Evolutionary conservation across 129 eudicot species (phyloP).

Genomic region (Flaveria brownii): DNA sequence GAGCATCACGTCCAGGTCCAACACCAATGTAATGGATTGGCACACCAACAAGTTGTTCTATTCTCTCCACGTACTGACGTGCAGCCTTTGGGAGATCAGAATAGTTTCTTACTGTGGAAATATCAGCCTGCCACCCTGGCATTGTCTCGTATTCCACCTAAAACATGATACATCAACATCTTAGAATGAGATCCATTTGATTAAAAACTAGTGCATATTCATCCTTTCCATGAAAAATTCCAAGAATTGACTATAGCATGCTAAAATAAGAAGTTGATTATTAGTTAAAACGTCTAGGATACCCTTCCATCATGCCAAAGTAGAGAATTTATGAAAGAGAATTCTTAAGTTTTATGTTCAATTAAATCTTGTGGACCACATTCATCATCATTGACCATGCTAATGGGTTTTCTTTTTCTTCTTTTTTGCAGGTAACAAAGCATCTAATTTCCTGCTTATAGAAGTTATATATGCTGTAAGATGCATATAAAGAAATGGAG

Average conservation of each 20-base stretch:
- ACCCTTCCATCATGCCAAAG: not conserved
- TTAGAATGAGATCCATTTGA: not conserved
- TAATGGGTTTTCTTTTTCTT: not conserved
- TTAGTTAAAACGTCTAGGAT: not conserved
- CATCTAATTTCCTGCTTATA: not conserved
- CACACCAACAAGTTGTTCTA: constrained; percentile 87
- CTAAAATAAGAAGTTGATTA: not conserved
- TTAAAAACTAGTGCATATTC: not conserved
- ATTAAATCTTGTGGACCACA: not conserved
- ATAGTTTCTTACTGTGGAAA: constrained; percentile 70
- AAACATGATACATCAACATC: constrained; percentile 14
- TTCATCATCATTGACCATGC: not conserved
- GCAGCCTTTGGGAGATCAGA: constrained; percentile 91
- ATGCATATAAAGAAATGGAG: not conserved
- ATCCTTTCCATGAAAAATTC: not conserved
- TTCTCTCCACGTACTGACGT: constrained; percentile 72
- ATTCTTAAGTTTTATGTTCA: not conserved
- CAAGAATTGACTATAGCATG: constrained; percentile 1
- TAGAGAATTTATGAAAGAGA: not conserved
- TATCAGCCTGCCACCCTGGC: constrained; percentile 96
- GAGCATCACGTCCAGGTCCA: constrained; percentile 99
- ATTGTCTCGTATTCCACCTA: constrained; percentile 90
- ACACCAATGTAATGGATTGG: constrained; percentile 91
- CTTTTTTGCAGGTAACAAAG: not conserved
- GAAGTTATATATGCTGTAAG: not conserved